Evolutionary conservation across 768 basidiomycete species (phyloP).

Genomic region (Rhodotorula sphaerocarpa): DNA sequence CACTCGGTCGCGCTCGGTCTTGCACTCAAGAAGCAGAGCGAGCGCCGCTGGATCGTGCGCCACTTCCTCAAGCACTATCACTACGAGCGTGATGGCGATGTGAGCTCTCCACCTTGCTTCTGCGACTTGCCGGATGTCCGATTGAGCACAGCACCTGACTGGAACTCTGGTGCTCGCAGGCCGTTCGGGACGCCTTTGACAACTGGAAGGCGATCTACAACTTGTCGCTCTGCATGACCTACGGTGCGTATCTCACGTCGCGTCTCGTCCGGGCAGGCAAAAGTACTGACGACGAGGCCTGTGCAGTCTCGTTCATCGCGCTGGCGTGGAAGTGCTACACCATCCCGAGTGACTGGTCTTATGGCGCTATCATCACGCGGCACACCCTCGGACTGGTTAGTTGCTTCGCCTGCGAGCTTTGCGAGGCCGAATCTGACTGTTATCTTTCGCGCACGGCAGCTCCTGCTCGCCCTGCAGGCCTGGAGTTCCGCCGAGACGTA

Average conservation of each 20-base stretch:
- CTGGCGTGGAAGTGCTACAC: constrained; percentile 86
- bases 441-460: constrained; percentile 46
- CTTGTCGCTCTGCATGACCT: constrained; percentile 87
- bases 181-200: constrained; percentile 82
- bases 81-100: constrained; percentile 61
- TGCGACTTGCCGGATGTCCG: too few relatives aligned
- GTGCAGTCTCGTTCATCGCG: constrained; percentile 70
- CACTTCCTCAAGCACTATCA: constrained; percentile 84
- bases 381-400: constrained; percentile 81
- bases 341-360: constrained; percentile 72
- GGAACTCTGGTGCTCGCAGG: constrained; percentile 47
- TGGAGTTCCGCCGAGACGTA: constrained; percentile 87
- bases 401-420: constrained; percentile 16
- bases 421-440: constrained; percentile 5
- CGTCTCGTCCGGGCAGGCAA: too few relatives aligned
- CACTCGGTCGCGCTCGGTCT: constrained; percentile 81
- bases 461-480: constrained; percentile 74
- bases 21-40: constrained; percentile 72
- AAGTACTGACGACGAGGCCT: too few relatives aligned
- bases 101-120: constrained; percentile 39
- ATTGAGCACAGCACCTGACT: too few relatives aligned
- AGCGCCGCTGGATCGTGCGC: constrained; percentile 77
- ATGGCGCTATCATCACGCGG: constrained; percentile 74
- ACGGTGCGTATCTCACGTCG: constrained; percentile 51
- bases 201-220: constrained; percentile 96